These are phyloP conservation scores for Chalaropsis thielavioides DNA, from an alignment of 2,329 filamentous ascomycete species.

Conservation along the genomic window DNA sequence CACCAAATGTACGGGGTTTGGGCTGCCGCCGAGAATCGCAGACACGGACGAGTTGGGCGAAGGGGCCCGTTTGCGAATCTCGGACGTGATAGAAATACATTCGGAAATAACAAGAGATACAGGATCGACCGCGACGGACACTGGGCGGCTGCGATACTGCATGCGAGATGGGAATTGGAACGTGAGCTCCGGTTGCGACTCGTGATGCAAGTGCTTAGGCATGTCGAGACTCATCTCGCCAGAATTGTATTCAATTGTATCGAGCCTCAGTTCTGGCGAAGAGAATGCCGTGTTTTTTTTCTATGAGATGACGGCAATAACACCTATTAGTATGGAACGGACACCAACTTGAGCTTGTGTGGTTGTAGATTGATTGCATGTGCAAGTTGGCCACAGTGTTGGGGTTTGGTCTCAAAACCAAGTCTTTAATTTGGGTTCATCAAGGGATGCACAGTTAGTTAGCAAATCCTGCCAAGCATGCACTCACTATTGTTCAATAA, in stretches of 20 bases:
- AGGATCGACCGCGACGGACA: slow-evolving; percentile 76
- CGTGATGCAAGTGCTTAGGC: slow-evolving; percentile 8
- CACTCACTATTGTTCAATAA: not conserved
- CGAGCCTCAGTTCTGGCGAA: not conserved
- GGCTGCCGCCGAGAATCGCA: slow-evolving; percentile 74
- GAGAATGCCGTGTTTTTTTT: not conserved
- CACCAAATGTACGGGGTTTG: slow-evolving; percentile 41
- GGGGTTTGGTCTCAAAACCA: not conserved
- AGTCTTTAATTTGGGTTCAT: not conserved
- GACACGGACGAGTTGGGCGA: slow-evolving; percentile 94
- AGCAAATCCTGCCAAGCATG: not conserved
- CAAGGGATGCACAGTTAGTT: not conserved
- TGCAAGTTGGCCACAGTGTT: slow-evolving; percentile 17
- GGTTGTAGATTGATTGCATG: slow-evolving; percentile 1
- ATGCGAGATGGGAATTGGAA: slow-evolving; percentile 30
- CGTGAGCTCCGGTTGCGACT: slow-evolving; percentile 10
- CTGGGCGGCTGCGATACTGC: slow-evolving; percentile 45
- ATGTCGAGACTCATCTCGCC: slow-evolving; percentile 10
- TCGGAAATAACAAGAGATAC: slow-evolving; percentile 92
- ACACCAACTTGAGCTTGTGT: not conserved
- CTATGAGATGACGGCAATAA: not conserved
- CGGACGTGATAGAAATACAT: slow-evolving; percentile 96
- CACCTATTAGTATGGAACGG: not conserved
- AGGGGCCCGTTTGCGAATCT: slow-evolving; percentile 92
- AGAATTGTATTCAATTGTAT: not conserved